phyloP scores from a whole-genome alignment of 2,329 filamentous ascomycete species.

The Cordyceps cicadae region DNA sequence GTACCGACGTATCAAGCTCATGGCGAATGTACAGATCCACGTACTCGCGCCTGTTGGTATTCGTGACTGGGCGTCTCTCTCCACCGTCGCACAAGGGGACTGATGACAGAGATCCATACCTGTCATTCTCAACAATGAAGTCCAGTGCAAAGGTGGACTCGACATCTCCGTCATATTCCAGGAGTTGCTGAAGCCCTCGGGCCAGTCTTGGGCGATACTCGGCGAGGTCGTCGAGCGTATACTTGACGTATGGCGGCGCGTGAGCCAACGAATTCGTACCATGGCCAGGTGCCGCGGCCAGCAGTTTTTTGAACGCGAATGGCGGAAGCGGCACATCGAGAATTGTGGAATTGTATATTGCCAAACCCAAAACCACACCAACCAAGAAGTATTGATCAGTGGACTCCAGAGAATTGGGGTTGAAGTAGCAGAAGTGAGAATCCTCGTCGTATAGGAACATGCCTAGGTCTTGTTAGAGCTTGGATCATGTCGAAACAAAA shows the following conservation, averaged over 20 bases:
- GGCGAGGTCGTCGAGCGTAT: constrained; percentile 72
- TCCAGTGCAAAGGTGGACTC: constrained; percentile 72
- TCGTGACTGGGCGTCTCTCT: constrained; percentile 70
- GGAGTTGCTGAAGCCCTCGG: constrained; percentile 62
- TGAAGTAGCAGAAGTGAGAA: constrained; percentile 87
- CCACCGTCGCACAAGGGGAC: constrained; percentile 68
- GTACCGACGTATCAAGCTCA: constrained; percentile 67
- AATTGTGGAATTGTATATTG: constrained; percentile 93
- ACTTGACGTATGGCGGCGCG: constrained; percentile 56
- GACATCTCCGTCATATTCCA: constrained; percentile 80
- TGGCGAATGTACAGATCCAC: constrained; percentile 78
- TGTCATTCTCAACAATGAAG: constrained; percentile 69
- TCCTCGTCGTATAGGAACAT: constrained; percentile 90
- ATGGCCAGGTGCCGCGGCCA: constrained; percentile 64
- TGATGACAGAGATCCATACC: constrained; percentile 60
- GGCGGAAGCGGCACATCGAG: constrained; percentile 80
- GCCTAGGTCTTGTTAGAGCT: constrained; percentile 39
- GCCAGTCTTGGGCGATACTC: constrained; percentile 74
- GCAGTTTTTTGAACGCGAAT: constrained; percentile 80
- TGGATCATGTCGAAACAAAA: not conserved
- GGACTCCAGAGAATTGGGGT: constrained; percentile 79
- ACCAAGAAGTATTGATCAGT: constrained; percentile 89
- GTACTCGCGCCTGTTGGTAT: constrained; percentile 73
- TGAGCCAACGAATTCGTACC: constrained; percentile 46
- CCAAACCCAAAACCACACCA: constrained; percentile 76